Evolutionary conservation across 805 yeast species (phyloP).

Genomic region (Naumovozyma dairenensis): DNA sequence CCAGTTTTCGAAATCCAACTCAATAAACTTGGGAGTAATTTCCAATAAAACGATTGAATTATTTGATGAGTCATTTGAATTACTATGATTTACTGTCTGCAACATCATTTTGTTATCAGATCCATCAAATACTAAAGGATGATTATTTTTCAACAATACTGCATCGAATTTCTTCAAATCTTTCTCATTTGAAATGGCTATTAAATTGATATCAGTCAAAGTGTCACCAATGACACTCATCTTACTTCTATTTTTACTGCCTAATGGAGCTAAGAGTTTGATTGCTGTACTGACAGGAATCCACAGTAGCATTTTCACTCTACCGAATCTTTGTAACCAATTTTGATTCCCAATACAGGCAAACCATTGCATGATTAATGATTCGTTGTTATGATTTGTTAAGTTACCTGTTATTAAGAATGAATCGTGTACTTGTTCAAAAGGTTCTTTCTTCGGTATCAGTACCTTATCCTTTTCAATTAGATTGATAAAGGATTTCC

Average conservation of each 20-base stretch:
- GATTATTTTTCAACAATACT: constrained; percentile 11
- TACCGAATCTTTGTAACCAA: constrained; percentile 67
- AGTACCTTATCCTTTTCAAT: constrained; percentile 38
- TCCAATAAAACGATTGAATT: constrained; percentile 49
- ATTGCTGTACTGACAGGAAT: constrained; percentile 49
- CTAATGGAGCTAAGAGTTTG: constrained; percentile 51
- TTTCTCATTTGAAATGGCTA: constrained; percentile 37
- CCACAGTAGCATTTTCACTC: constrained; percentile 67
- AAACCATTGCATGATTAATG: constrained; percentile 65
- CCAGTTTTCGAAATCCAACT: constrained; percentile 44
- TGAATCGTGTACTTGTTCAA: constrained; percentile 40
- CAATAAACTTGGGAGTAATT: constrained; percentile 37
- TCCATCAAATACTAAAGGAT: constrained; percentile 28
- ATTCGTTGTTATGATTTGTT: constrained; percentile 46
- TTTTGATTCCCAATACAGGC: constrained; percentile 56
- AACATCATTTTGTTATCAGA: constrained; percentile 24
- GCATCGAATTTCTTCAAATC: constrained; percentile 14
- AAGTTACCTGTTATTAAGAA: constrained; percentile 53
- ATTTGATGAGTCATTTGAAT: constrained; percentile 15
- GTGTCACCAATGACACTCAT: constrained; percentile 56
- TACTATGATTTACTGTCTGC: too few relatives aligned
- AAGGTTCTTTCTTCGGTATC: constrained; percentile 28
- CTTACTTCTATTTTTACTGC: constrained; percentile 45
- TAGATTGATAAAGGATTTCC: constrained; percentile 51
- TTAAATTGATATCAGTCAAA: constrained; percentile 46